phyloP scores from a whole-genome alignment of 768 basidiomycete genomes.

The Trametes cinnabarina region DNA sequence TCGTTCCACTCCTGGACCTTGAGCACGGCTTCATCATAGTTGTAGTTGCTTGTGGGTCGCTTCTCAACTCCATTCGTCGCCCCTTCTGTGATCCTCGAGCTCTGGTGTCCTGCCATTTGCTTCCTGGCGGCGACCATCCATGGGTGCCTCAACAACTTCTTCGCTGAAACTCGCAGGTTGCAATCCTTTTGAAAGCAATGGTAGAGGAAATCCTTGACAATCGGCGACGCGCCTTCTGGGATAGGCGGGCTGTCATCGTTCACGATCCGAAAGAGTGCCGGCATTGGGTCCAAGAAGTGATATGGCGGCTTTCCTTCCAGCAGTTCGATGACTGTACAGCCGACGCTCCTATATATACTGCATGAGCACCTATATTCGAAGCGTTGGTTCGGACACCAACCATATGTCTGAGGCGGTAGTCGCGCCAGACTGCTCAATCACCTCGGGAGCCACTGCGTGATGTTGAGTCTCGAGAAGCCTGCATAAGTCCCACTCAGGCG shows the following conservation, averaged over 20 bases:
- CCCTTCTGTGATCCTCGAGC: conserved; percentile 34
- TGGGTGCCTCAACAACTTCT: conserved; percentile 87
- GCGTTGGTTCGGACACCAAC: conserved; percentile 38
- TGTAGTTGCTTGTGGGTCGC: conserved; percentile 73
- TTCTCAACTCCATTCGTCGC: conserved; percentile 37
- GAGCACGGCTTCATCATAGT: conserved; percentile 90
- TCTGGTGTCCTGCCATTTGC: conserved; percentile 53
- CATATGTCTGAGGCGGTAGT: conserved; percentile 98
- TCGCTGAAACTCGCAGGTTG: conserved; percentile 90
- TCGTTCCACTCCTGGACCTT: conserved; percentile 99
- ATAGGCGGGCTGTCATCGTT: conserved; percentile 97
- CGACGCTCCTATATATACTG: conserved; percentile 60
- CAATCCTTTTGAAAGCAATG: conserved; percentile 99
- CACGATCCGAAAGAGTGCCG: conserved; percentile 96
- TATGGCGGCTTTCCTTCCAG: conserved; percentile 92
- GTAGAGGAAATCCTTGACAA: conserved; percentile 94
- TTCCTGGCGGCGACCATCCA: conserved; percentile 92
- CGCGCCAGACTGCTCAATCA: conserved; percentile 96
- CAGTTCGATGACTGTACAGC: conserved; percentile 97
- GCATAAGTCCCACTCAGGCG: neutral
- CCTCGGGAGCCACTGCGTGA: conserved; percentile 91
- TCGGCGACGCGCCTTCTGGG: conserved; percentile 91
- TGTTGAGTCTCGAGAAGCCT: neutral
- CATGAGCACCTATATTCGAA: neutral
- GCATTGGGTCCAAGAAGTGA: conserved; percentile 96